Evolutionary conservation across 1,139 yeast genomes (phyloP).

Genomic region (Kluyveromyces sp.): DNA sequence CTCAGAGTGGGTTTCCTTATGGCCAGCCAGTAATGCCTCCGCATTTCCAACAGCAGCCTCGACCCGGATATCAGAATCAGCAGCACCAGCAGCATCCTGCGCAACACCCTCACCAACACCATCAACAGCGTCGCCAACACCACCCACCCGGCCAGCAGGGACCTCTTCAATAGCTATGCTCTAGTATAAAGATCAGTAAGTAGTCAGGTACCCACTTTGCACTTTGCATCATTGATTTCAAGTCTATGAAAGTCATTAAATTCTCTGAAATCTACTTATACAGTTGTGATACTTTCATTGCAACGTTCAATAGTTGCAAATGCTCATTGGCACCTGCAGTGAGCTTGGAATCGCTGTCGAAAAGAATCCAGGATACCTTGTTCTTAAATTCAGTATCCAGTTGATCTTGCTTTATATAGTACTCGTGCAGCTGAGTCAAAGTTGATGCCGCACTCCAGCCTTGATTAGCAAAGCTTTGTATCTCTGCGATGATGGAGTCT

Average conservation of each 20-base stretch:
- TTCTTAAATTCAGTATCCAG: slow-evolving; percentile 55
- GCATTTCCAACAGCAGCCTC: slow-evolving; percentile 16
- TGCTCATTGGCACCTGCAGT: slow-evolving; percentile 90
- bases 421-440: slow-evolving; percentile 73
- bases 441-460: slow-evolving; percentile 90
- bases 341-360: slow-evolving; percentile 68
- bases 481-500: slow-evolving; percentile 39
- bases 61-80: slow-evolving; percentile 7
- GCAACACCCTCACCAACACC: neutral
- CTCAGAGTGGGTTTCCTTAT: slow-evolving; percentile 4
- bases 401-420: slow-evolving; percentile 51
- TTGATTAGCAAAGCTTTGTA: slow-evolving; percentile 51
- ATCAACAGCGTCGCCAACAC: slow-evolving; percentile 1
- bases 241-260: neutral
- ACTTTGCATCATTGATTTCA: slow-evolving; percentile 6
- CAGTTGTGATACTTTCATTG: slow-evolving; percentile 47
- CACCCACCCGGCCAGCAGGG: slow-evolving; percentile 2
- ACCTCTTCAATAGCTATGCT: neutral
- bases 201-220: slow-evolving; percentile 4
- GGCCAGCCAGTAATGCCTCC: slow-evolving; percentile 19
- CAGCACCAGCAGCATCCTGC: slow-evolving; percentile 14
- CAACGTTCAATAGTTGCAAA: slow-evolving; percentile 67
- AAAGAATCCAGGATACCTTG: slow-evolving; percentile 53
- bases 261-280: slow-evolving; percentile 3
- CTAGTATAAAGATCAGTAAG: slow-evolving; percentile 5